A percentile compares a stretch with the other conserved stretches of the same genome.
These are phyloP conservation scores for Termitomyces sp. DNA, from an alignment of 768 basidiomycete species.

Conservation along the genomic window DNA sequence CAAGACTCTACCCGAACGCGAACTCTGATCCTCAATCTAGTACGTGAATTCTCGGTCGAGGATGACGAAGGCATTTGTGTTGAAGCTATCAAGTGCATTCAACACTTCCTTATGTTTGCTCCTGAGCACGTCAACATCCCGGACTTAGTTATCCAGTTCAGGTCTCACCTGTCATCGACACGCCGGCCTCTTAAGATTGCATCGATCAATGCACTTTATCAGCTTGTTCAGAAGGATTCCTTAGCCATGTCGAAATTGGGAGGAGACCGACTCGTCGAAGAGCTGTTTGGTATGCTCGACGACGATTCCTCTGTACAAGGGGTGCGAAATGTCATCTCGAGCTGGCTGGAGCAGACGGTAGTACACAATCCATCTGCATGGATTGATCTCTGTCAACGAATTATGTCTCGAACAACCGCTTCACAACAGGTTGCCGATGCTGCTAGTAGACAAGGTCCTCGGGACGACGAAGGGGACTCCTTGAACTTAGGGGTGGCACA, in stretches of 20 bases:
- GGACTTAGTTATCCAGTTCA: conserved; percentile 72
- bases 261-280: conserved; percentile 90
- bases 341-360: conserved; percentile 95
- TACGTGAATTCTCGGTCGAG: conserved; percentile 80
- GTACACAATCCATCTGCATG: conserved; percentile 91
- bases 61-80: conserved; percentile 85
- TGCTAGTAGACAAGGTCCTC: conserved; percentile 43
- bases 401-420: conserved; percentile 92
- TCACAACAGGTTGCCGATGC: conserved; percentile 70
- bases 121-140: conserved; percentile 81
- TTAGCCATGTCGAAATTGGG: conserved; percentile 88
- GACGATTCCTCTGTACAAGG: conserved; percentile 93
- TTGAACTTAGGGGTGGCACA: conserved; percentile 58
- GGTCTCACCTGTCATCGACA: conserved; percentile 72
- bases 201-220: conserved; percentile 93
- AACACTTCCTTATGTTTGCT: conserved; percentile 96
- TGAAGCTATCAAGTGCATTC: conserved; percentile 93
- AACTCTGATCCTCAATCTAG: conserved; percentile 77
- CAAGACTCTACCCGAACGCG: conserved; percentile 80
- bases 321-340: conserved; percentile 86
- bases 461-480: conserved; percentile 94
- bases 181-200: conserved; percentile 86
- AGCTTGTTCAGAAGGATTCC: conserved; percentile 94
- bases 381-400: conserved; percentile 96
- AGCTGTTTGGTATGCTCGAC: conserved; percentile 92